Percentiles rank a stretch among this genome's conserved stretches.
These are phyloP conservation scores for Chlamydomonas schloesseri DNA, from an alignment of 139 green algal genomes.

Conservation along the genomic window DNA sequence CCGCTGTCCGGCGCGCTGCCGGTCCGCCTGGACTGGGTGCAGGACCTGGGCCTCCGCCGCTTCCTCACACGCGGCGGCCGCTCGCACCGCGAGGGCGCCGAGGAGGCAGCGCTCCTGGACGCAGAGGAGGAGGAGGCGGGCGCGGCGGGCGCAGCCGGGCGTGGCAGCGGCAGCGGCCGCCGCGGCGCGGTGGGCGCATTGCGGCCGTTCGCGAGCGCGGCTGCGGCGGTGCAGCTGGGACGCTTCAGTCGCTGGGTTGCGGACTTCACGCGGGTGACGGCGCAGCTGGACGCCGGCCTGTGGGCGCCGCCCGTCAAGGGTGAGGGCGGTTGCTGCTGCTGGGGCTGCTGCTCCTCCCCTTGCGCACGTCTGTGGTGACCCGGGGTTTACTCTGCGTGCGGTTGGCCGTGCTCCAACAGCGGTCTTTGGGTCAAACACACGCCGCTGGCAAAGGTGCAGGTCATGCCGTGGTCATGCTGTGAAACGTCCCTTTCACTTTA, in stretches of 20 bases:
- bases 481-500: no score
- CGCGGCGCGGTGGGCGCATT: neutral
- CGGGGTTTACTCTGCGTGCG: no score
- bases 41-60: constrained; percentile 2
- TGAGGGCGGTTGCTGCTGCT: neutral
- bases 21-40: neutral
- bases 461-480: no score
- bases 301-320: neutral
- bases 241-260: constrained; percentile 52
- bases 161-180: neutral
- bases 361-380: no score
- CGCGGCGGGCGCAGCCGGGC: neutral
- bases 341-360: no score
- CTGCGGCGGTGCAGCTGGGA: constrained; percentile 53
- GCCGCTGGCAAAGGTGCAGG: no score
- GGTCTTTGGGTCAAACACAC: no score
- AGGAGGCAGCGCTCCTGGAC: neutral
- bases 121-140: neutral
- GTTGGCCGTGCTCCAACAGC: no score
- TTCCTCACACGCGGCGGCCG: neutral
- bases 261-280: constrained; percentile 55
- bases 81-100: no score
- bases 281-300: constrained; percentile 57
- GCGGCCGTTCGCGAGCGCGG: constrained; percentile 53
- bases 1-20: neutral